phyloP scores from a whole-genome alignment of 1,139 yeast genomes.

The Candida tetrigidarum region DNA sequence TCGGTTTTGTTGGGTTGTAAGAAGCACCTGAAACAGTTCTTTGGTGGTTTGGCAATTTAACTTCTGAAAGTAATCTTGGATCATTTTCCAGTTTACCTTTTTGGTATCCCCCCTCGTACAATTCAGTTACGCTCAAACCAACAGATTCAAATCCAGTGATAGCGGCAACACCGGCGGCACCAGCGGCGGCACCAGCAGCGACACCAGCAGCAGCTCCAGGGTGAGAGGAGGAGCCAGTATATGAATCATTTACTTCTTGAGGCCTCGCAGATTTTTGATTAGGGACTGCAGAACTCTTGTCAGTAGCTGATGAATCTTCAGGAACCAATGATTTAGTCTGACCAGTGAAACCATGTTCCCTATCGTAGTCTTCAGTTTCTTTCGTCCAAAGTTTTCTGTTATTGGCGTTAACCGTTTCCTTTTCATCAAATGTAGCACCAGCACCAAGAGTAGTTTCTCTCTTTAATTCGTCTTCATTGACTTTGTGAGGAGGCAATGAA shows the following conservation, averaged over 20 bases:
- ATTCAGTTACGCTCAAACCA: constrained; percentile 8
- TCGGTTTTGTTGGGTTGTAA: constrained; percentile 15
- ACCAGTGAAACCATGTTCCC: constrained; percentile 28
- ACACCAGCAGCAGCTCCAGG: constrained; percentile 10
- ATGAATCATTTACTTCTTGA: constrained; percentile 10
- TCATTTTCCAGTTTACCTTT: constrained; percentile 8
- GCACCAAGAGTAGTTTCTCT: constrained; percentile 5
- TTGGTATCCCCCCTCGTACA: constrained; percentile 10
- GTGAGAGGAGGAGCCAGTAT: constrained; percentile 4
- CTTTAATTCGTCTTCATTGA: constrained; percentile 8
- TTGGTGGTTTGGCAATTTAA: constrained; percentile 4
- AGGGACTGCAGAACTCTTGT: constrained; percentile 12
- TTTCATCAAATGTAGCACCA: constrained; percentile 6
- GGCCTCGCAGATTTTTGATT: constrained; percentile 13
- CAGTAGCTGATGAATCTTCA: too few species aligned
- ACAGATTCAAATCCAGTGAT: background rate
- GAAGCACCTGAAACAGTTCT: constrained; percentile 15
- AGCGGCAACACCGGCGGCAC: constrained; percentile 7
- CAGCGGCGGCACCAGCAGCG: constrained; percentile 10
- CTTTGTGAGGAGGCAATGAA: constrained; percentile 21
- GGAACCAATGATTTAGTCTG: constrained; percentile 32
- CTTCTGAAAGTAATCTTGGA: background rate
- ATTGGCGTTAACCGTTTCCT: constrained; percentile 9
- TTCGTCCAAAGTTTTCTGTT: constrained; percentile 20
- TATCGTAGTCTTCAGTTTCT: constrained; percentile 31